Conservation (phyloP, 1,284 basidiomycete species). For the Lignosus rhinocerotis region DNA sequence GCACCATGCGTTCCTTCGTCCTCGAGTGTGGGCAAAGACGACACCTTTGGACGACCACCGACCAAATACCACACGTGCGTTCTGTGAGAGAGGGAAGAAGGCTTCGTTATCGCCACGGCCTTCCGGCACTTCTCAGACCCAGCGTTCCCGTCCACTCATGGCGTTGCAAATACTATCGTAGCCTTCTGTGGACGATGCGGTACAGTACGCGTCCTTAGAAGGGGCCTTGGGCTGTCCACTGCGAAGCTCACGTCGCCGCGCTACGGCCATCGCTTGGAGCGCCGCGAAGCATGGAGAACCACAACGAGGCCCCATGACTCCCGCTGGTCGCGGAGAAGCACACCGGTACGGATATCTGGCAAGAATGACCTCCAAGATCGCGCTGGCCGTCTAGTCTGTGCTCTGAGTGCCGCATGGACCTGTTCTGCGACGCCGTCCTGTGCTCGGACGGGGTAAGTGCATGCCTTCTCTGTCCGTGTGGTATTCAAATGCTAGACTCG, state of each 20-base stretch:
- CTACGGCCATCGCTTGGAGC: slow-evolving; percentile 8
- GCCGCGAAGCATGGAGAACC: slow-evolving; percentile 18
- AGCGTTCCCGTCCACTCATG: not conserved
- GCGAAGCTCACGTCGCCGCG: slow-evolving; percentile 9
- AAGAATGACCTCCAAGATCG: not conserved
- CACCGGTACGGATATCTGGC: slow-evolving; percentile 10
- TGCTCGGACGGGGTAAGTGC: not conserved
- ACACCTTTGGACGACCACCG: not conserved
- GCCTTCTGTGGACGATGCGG: not conserved
- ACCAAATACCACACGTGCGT: not conserved
- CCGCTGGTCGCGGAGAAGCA: slow-evolving; percentile 11
- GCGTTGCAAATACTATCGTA: not conserved
- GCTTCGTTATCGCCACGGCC: slow-evolving; percentile 1
- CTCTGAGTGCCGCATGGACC: slow-evolving; percentile 1
- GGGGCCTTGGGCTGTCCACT: not conserved
- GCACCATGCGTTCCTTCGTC: not conserved
- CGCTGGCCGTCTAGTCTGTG: not conserved
- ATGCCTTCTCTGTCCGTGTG: slow-evolving; percentile 1
- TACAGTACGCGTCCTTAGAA: not conserved
- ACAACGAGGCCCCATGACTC: slow-evolving; percentile 13
- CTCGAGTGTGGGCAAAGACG: not conserved
- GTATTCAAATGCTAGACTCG: not conserved
- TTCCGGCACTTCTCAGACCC: not conserved
- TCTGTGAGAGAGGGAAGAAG: not conserved
- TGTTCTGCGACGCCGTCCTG: not conserved